A percentile compares a stretch with the other conserved stretches of the same genome.
Conservation (phyloP, 345 rosid genomes). For the Dovyalis caffra region DNA sequence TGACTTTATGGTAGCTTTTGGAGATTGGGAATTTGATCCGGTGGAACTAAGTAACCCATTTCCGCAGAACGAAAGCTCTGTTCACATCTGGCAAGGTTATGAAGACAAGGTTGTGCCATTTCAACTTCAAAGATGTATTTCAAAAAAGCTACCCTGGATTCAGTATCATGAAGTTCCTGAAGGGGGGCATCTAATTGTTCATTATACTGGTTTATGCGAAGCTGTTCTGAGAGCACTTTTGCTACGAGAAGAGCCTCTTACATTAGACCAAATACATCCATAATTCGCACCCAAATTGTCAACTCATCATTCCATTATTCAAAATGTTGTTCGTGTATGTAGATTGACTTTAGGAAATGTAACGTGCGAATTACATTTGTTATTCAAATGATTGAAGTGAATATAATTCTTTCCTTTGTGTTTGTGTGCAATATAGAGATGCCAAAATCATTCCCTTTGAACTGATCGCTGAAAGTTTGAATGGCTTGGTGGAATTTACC, state of each 20-base stretch:
- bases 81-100: slow-evolving; percentile 86
- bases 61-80: slow-evolving; percentile 35
- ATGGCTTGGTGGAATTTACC: not conserved
- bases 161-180: slow-evolving; percentile 76
- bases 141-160: slow-evolving; percentile 69
- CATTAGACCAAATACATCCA: slow-evolving; percentile 37
- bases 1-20: slow-evolving; percentile 61
- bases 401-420: slow-evolving; percentile 15
- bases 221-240: slow-evolving; percentile 63
- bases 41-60: slow-evolving; percentile 51
- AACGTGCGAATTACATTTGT: slow-evolving; percentile 13
- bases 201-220: slow-evolving; percentile 67
- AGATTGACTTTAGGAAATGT: slow-evolving; percentile 15
- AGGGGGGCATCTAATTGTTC: slow-evolving; percentile 88
- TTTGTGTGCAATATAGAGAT: not conserved
- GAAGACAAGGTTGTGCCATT: slow-evolving; percentile 84
- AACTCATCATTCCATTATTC: slow-evolving; percentile 20
- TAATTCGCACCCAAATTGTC: slow-evolving; percentile 15
- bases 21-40: slow-evolving; percentile 89
- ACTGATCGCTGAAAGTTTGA: not conserved
- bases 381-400: slow-evolving; percentile 19
- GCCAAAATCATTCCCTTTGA: not conserved
- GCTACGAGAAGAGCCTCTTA: slow-evolving; percentile 57
- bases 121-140: slow-evolving; percentile 66
- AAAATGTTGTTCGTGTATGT: slow-evolving; percentile 23